Evolutionary conservation across 148 eudicot genomes (phyloP), one percentile per base, ranked within the genome.

Genomic region (Hydrangea macrophylla): DNA sequence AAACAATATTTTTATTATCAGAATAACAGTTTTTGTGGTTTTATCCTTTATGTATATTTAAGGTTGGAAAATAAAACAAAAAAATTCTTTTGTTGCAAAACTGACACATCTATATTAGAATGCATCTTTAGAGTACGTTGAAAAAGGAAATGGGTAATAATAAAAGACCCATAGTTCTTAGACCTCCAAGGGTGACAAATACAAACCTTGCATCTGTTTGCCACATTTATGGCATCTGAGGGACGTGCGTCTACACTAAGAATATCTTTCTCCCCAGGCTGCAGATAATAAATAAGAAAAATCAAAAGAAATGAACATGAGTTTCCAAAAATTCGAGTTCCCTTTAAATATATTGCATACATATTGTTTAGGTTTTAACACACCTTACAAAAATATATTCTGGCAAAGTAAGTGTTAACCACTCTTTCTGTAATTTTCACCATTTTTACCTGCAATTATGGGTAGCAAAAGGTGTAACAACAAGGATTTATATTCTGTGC

Each of bases 201-300:
- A 31, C 68, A 55, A 77, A 87, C 96, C 92, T 73, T 78, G 64
- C 85, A 90, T 78, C 84, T 80, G 69, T 70, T 70, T 45, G 96
- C 96, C 40, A 87, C 74, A 73, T 87, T 90, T 69, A 90, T 83
- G 78, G 96, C 92, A 90, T 90, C 96, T 27, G 96, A 90, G 22
- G 96, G 92, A 25, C 85, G 86, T 56, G 88, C 90, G 79, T 90
- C 92, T 40, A 90, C 81, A 67, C 83, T 85, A 58, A 86, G 70
- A 68, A 62, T 72, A 57, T 68, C 86, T 36, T 64, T 78, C 68
- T 74, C 78, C 23, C 88, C 96, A 53, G 72, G 75, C 96, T 90
- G 75, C 73, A 62, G 55, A 40, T 64, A 30, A 39, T 36, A 11
- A 51, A n/a, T n/a, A n/a, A n/a, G n/a, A 37, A 53, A 53, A 60